phyloP scores from a whole-genome alignment of 2,329 filamentous ascomycete species.

The Neurospora crassa region DNA sequence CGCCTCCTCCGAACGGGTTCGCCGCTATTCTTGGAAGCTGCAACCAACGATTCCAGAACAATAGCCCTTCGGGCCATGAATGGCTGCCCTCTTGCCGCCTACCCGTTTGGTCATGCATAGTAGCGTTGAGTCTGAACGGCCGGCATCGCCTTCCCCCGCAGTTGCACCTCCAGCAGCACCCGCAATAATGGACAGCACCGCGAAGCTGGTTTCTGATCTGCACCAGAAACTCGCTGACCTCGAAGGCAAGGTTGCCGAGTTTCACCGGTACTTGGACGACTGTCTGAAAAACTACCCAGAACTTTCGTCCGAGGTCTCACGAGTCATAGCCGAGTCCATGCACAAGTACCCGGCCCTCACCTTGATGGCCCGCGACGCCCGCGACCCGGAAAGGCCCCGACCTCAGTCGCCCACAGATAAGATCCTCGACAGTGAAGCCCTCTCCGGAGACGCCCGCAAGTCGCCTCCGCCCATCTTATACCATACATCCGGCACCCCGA shows the following conservation, averaged over 20 bases:
- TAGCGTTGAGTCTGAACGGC: slow-evolving; percentile 8
- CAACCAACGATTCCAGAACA: not conserved
- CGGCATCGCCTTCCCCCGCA: slow-evolving; percentile 8
- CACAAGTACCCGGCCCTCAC: slow-evolving; percentile 35
- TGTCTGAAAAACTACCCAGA: slow-evolving; percentile 38
- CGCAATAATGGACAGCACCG: slow-evolving; percentile 36
- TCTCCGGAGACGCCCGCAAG: slow-evolving; percentile 14
- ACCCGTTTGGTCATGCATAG: slow-evolving; percentile 13
- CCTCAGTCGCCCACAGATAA: slow-evolving; percentile 5
- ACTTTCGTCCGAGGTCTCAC: slow-evolving; percentile 35
- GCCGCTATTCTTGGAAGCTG: not conserved
- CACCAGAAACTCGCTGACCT: slow-evolving; percentile 45
- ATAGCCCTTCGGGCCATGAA: slow-evolving; percentile 7
- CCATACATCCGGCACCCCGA: slow-evolving; percentile 27
- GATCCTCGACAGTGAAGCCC: not conserved
- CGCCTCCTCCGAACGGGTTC: not conserved
- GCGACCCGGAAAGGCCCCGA: slow-evolving; percentile 21
- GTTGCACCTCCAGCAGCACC: not conserved
- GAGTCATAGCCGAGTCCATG: slow-evolving; percentile 35
- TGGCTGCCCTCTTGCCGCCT: slow-evolving; percentile 8
- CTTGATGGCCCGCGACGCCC: slow-evolving; percentile 1
- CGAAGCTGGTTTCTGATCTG: slow-evolving; percentile 41
- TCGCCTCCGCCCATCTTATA: slow-evolving; percentile 32
- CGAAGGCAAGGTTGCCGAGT: slow-evolving; percentile 49
- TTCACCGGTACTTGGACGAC: slow-evolving; percentile 42